These are phyloP conservation scores for Cladophialophora chaetospira DNA, from an alignment of 2,329 filamentous ascomycete genomes.

Conservation along the genomic window DNA sequence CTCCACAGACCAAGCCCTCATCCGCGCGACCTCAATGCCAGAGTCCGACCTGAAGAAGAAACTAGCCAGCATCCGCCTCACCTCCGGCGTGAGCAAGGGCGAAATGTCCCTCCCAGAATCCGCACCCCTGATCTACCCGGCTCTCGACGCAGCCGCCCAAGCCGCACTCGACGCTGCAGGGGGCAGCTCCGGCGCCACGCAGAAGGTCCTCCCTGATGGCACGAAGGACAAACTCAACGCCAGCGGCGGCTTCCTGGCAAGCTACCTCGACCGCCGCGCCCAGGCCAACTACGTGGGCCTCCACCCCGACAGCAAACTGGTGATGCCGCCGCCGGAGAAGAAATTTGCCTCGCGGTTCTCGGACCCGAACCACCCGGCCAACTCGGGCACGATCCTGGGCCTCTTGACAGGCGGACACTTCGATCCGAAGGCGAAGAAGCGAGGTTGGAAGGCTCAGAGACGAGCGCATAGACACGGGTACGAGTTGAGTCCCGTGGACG, in stretches of 20 bases:
- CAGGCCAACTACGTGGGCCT: constrained; percentile 45
- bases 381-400: constrained; percentile 51
- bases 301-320: constrained; percentile 46
- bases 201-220: constrained; percentile 6
- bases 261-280: constrained; percentile 54
- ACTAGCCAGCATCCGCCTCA: constrained; percentile 22
- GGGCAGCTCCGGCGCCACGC: neutral
- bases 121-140: constrained; percentile 54
- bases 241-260: constrained; percentile 42
- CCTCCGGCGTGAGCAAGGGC: constrained; percentile 37
- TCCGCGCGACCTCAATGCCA: constrained; percentile 35
- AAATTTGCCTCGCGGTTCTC: constrained; percentile 52
- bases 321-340: constrained; percentile 35
- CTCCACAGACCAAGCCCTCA: constrained; percentile 33
- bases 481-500: constrained; percentile 21
- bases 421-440: constrained; percentile 22
- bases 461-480: constrained; percentile 16
- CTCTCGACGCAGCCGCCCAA: constrained; percentile 28
- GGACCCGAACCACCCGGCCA: constrained; percentile 56
- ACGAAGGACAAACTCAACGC: constrained; percentile 29
- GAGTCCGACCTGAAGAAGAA: constrained; percentile 16
- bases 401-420: constrained; percentile 50
- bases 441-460: constrained; percentile 17
- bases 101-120: constrained; percentile 47
- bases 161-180: neutral